Evolutionary conservation across 83 land plant genomes (phyloP).

Genomic region (Diphasiastrum complanatum): DNA sequence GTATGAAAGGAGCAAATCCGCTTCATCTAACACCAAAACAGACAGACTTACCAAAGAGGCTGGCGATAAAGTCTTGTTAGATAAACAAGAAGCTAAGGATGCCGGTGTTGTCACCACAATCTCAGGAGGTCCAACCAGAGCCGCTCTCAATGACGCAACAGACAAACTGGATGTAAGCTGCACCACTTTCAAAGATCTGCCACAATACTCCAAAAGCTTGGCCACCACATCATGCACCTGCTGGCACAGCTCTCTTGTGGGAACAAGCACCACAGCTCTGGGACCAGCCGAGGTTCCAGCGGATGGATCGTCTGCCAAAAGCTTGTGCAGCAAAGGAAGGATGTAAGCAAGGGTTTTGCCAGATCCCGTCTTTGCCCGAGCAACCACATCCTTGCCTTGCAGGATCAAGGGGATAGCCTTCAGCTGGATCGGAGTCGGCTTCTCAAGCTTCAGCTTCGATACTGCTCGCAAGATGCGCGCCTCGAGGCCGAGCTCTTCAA

Average conservation of each 20-base stretch:
- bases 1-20: slow-evolving; percentile 83
- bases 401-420: slow-evolving; percentile 75
- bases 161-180: slow-evolving; percentile 68
- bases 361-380: slow-evolving; percentile 87
- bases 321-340: slow-evolving; percentile 80
- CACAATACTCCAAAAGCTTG: slow-evolving; percentile 60
- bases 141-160: slow-evolving; percentile 42
- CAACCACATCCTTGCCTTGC: slow-evolving; percentile 92
- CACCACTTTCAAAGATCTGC: slow-evolving; percentile 54
- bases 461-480: slow-evolving; percentile 65
- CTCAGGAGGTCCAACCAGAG: slow-evolving; percentile 68
- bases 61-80: slow-evolving; percentile 38
- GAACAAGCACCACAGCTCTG: slow-evolving; percentile 70
- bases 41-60: slow-evolving; percentile 49
- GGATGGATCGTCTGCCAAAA: slow-evolving; percentile 30
- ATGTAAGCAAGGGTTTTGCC: slow-evolving; percentile 92
- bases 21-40: slow-evolving; percentile 85
- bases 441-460: slow-evolving; percentile 45
- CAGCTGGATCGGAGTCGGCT: slow-evolving; percentile 67
- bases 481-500: slow-evolving; percentile 83
- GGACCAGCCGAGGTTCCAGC: slow-evolving; percentile 37
- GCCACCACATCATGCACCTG: slow-evolving; percentile 61
- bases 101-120: slow-evolving; percentile 81
- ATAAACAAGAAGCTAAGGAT: slow-evolving; percentile 60
- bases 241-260: slow-evolving; percentile 87